Evolutionary conservation across 75 land plant genomes (phyloP).

Genomic region (Cupressus sempervirens): DNA sequence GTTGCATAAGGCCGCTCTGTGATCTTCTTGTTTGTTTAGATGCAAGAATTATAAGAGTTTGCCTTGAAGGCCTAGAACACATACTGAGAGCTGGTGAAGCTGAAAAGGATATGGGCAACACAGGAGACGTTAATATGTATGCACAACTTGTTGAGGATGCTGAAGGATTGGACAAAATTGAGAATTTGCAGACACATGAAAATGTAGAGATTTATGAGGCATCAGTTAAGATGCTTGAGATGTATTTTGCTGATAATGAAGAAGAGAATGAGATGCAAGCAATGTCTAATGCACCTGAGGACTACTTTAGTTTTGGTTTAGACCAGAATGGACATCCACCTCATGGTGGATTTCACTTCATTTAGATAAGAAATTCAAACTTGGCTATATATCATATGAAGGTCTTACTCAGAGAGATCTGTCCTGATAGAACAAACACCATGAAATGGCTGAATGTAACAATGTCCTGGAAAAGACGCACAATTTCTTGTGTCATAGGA

Average conservation of each 20-base stretch:
- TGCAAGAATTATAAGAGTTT: constrained; percentile 69
- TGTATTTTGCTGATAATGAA: constrained; percentile 29
- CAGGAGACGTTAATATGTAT: constrained; percentile 24
- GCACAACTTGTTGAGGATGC: constrained; percentile 33
- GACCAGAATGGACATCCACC: constrained; percentile 13
- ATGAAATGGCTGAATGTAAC: background rate
- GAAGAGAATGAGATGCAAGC: constrained; percentile 19
- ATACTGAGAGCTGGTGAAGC: constrained; percentile 79
- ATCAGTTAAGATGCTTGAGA: constrained; percentile 31
- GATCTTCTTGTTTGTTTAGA: constrained; percentile 80
- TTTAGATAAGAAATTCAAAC: constrained; percentile 2
- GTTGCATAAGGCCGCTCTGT: constrained; percentile 82
- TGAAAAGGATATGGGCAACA: constrained; percentile 56
- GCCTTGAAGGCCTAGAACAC: constrained; percentile 84
- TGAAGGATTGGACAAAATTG: constrained; percentile 40
- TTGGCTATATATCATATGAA: background rate
- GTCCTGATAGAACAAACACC: background rate
- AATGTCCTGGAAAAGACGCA: background rate
- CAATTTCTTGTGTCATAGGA: background rate
- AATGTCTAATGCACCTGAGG: background rate
- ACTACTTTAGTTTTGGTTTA: constrained; percentile 12
- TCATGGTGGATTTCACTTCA: constrained; percentile 30
- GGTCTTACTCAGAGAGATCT: background rate
- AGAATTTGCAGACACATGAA: constrained; percentile 40
- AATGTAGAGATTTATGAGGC: constrained; percentile 33